These are phyloP conservation scores for Scolecobasidium constrictum DNA, from an alignment of 2,329 filamentous ascomycete genomes.

Conservation along the genomic window DNA sequence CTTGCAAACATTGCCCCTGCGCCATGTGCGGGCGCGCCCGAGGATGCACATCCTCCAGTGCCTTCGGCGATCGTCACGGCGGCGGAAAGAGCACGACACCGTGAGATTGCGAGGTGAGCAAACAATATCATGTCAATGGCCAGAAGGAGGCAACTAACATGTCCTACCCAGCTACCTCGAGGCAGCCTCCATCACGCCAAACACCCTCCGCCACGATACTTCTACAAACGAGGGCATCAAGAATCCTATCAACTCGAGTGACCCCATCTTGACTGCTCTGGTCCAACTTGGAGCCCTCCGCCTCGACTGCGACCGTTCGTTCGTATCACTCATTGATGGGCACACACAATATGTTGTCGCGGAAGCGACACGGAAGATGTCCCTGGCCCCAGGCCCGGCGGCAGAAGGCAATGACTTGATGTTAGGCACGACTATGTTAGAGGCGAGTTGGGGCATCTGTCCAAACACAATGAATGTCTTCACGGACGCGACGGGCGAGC, in stretches of 20 bases:
- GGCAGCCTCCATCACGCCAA: neutral
- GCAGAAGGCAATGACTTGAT: slow-evolving; percentile 2
- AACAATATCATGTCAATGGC: too few species aligned
- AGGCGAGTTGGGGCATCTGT: slow-evolving; percentile 1
- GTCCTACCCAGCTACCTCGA: neutral
- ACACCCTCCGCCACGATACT: neutral
- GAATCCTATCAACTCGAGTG: slow-evolving; percentile 13
- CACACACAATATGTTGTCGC: slow-evolving; percentile 40
- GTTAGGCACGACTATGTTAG: slow-evolving; percentile 6
- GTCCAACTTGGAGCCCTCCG: slow-evolving; percentile 41
- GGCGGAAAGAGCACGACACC: neutral
- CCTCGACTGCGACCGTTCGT: slow-evolving; percentile 28
- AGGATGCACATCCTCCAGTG: too few species aligned
- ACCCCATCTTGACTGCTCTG: slow-evolving; percentile 35
- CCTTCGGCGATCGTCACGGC: too few species aligned
- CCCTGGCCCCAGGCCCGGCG: slow-evolving; percentile 23
- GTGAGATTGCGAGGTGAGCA: neutral
- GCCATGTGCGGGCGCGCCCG: too few species aligned
- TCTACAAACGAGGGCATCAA: neutral
- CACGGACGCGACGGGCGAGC: neutral
- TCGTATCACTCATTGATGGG: slow-evolving; percentile 32
- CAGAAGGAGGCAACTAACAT: neutral
- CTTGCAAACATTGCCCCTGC: too few species aligned
- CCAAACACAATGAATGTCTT: slow-evolving; percentile 5
- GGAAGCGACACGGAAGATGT: slow-evolving; percentile 38